These are phyloP conservation scores for Mycena epipterygia DNA, from an alignment of 768 basidiomycete species.

Conservation along the genomic window DNA sequence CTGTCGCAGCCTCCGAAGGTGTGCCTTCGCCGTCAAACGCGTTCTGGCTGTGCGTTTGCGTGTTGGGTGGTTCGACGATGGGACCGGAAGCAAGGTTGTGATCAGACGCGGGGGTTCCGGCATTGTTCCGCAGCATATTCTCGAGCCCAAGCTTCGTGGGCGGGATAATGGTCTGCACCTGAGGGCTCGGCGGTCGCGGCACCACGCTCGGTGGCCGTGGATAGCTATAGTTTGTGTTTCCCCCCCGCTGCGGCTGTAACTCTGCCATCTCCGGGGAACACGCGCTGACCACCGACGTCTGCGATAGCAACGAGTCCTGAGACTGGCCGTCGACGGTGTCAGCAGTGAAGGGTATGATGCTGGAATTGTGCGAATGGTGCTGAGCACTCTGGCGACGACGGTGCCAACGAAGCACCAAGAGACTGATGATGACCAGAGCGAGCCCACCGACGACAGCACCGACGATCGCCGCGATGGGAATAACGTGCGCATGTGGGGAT, in stretches of 20 bases:
- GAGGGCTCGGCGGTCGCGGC: too few species aligned
- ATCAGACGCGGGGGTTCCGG: neutral
- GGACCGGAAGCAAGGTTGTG: too few species aligned
- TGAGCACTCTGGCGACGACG: neutral
- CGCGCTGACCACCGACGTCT: neutral
- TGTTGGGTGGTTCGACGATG: too few species aligned
- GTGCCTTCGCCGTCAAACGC: too few species aligned
- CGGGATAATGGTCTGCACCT: neutral
- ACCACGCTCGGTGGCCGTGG: neutral
- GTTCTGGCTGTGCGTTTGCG: too few species aligned
- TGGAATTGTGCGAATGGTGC: neutral
- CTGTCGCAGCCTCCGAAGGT: too few species aligned
- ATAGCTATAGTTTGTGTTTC: neutral
- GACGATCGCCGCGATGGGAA: conserved; percentile 11
- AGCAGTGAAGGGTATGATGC: neutral
- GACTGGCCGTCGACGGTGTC: neutral
- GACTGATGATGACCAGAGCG: neutral
- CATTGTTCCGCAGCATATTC: neutral
- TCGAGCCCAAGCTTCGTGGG: conserved; percentile 18
- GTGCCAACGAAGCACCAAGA: neutral
- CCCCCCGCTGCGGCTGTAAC: neutral
- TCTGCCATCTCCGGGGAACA: neutral
- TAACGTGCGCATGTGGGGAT: neutral
- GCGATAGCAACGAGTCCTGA: neutral
- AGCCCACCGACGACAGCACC: neutral